These are phyloP conservation scores for Sporothrix humicola DNA, from an alignment of 2,329 filamentous ascomycete genomes.

Conservation along the genomic window DNA sequence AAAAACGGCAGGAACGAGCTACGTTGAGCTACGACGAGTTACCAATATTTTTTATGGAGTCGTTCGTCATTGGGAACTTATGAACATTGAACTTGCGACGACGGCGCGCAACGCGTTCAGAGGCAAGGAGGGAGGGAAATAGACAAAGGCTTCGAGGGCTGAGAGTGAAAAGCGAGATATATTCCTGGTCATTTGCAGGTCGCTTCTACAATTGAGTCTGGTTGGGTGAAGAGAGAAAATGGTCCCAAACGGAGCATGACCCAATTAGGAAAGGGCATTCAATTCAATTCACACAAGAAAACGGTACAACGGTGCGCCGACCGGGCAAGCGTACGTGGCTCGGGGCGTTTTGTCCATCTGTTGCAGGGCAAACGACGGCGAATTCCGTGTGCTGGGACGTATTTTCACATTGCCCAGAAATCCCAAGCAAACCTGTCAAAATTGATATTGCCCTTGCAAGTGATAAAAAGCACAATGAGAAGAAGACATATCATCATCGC, in stretches of 20 bases:
- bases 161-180: background rate
- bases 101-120: too few species aligned
- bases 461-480: background rate
- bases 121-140: too few species aligned
- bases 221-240: background rate
- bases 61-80: background rate
- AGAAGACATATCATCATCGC: background rate
- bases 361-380: background rate
- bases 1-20: slow-evolving; percentile 15
- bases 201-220: too few species aligned
- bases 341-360: background rate
- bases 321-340: background rate
- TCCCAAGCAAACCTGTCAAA: too few species aligned
- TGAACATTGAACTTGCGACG: background rate
- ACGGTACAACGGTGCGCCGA: background rate
- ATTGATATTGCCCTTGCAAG: too few species aligned
- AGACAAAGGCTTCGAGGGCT: background rate
- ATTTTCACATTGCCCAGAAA: too few species aligned
- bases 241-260: background rate
- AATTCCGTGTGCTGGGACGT: background rate
- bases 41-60: background rate
- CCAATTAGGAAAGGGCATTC: background rate
- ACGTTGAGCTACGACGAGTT: background rate
- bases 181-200: too few species aligned
- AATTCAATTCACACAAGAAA: background rate